Conservation (phyloP, 2,329 filamentous ascomycete species). For the Bipolaris victoriae region DNA sequence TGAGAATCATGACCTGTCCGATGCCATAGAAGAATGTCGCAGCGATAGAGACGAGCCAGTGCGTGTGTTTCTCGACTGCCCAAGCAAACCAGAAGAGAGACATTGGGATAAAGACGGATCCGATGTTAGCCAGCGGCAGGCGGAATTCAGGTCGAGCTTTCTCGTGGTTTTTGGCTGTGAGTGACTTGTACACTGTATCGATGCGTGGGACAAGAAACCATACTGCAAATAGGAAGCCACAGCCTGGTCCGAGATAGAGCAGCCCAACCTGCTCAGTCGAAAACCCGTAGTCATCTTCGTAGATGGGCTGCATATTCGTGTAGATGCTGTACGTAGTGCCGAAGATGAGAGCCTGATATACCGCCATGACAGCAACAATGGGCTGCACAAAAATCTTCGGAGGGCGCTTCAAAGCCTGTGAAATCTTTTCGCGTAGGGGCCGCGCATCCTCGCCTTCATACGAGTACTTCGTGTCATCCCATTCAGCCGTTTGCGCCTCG, state of each 20-base stretch:
- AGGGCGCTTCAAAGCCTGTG: conserved; percentile 49
- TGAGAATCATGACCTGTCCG: conserved; percentile 61
- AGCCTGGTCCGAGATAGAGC: conserved; percentile 54
- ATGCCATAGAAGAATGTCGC: conserved; percentile 58
- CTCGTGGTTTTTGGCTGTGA: conserved; percentile 50
- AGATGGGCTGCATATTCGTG: conserved; percentile 58
- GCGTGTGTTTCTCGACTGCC: conserved; percentile 50
- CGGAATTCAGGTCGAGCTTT: conserved; percentile 53
- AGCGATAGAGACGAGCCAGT: conserved; percentile 52
- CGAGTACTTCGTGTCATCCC: conserved; percentile 46
- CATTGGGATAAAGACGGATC: conserved; percentile 52
- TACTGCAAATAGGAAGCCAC: conserved; percentile 53
- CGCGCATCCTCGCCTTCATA: conserved; percentile 52
- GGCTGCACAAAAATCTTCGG: conserved; percentile 54
- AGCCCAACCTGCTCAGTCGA: conserved; percentile 55
- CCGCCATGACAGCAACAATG: conserved; percentile 54
- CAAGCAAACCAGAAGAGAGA: conserved; percentile 54
- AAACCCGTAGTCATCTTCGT: conserved; percentile 52
- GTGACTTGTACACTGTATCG: conserved; percentile 55
- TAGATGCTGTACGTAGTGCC: conserved; percentile 57
- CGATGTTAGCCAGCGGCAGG: conserved; percentile 55
- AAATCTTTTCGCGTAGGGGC: conserved; percentile 47
- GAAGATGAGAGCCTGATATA: conserved; percentile 56
- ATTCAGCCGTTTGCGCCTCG: conserved; percentile 35
- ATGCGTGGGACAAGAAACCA: conserved; percentile 57